Evolutionary conservation across 2,329 filamentous ascomycete species (phyloP).

Genomic region (Lasiodiplodia citricola): DNA sequence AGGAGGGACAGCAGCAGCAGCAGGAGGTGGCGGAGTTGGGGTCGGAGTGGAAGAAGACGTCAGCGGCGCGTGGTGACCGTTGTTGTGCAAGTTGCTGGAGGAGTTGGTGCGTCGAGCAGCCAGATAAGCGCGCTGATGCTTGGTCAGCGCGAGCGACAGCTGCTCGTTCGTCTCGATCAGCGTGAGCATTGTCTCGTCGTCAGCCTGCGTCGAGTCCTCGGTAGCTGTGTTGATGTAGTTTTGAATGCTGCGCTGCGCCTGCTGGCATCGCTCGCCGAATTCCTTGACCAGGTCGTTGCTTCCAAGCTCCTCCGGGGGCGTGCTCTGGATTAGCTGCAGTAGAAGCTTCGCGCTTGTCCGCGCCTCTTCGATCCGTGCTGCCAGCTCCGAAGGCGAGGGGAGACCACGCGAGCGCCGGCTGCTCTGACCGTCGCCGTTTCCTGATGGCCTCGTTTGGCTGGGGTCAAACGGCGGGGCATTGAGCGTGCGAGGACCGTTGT

Average conservation of each 20-base stretch:
- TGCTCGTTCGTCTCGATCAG: constrained; percentile 95
- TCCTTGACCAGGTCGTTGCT: constrained; percentile 89
- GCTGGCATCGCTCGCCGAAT: constrained; percentile 84
- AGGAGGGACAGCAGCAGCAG: not conserved
- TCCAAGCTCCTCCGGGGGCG: constrained; percentile 75
- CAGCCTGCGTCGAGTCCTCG: constrained; percentile 73
- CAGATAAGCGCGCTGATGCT: constrained; percentile 80
- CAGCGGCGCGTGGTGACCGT: constrained; percentile 17
- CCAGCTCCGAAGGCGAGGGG: constrained; percentile 77
- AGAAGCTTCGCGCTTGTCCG: constrained; percentile 88
- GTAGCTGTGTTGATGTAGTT: constrained; percentile 73
- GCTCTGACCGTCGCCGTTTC: not conserved
- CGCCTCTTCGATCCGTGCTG: constrained; percentile 85
- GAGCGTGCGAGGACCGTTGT: constrained; percentile 43
- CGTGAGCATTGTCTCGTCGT: constrained; percentile 91
- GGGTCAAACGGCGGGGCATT: constrained; percentile 50
- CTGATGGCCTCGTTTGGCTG: constrained; percentile 5
- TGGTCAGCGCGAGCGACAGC: constrained; percentile 78
- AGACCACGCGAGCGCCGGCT: constrained; percentile 34
- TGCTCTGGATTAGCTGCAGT: constrained; percentile 89
- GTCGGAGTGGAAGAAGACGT: constrained; percentile 23
- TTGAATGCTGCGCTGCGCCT: constrained; percentile 81
- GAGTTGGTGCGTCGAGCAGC: constrained; percentile 56
- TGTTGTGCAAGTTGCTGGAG: constrained; percentile 21
- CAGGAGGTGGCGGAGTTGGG: constrained; percentile 15